Conservation (phyloP, 2,329 filamentous ascomycete genomes). For the Fusarium algeriense region DNA sequence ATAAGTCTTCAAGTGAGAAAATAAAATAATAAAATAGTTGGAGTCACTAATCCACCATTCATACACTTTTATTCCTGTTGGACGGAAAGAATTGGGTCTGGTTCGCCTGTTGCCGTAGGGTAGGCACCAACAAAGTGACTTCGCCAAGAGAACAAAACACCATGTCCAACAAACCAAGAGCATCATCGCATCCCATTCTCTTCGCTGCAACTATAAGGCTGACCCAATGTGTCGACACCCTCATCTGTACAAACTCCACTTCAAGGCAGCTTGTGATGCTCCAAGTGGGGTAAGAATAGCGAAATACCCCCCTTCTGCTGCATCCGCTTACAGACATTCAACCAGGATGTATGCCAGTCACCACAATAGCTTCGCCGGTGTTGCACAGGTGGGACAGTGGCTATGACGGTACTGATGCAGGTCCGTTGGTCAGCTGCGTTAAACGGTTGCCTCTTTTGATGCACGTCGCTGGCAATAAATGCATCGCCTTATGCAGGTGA, state of each 20-base stretch:
- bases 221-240: background rate
- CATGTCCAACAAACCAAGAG: background rate
- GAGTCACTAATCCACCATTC: too few species aligned
- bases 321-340: background rate
- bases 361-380: background rate
- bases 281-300: background rate
- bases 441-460: conserved; percentile 1
- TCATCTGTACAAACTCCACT: background rate
- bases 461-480: background rate
- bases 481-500: conserved; percentile 8
- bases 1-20: too few species aligned
- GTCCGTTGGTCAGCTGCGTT: conserved; percentile 9
- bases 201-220: background rate
- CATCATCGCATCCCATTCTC: background rate
- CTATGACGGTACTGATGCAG: background rate
- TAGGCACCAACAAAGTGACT: background rate
- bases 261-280: background rate
- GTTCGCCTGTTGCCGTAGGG: background rate
- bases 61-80: too few species aligned
- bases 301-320: background rate
- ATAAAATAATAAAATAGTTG: too few species aligned
- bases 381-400: background rate
- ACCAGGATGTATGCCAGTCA: background rate
- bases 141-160: background rate
- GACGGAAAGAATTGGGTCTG: background rate